phyloP scores from a whole-genome alignment of 2,329 filamentous ascomycete species.

The Alternaria sp. region DNA sequence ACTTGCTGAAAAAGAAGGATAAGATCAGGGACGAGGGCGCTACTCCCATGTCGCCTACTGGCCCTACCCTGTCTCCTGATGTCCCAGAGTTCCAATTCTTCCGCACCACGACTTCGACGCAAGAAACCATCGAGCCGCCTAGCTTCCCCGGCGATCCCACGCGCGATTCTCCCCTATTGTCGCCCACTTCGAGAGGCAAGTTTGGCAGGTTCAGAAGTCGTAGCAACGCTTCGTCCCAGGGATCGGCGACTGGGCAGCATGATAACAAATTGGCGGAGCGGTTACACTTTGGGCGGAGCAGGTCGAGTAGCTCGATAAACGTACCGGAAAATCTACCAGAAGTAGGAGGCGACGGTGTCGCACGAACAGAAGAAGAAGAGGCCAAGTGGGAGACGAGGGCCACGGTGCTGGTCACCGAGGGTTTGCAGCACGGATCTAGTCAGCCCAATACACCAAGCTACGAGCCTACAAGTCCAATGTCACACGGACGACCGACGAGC shows the following conservation, averaged over 20 bases:
- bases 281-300: constrained; percentile 69
- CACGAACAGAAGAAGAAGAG: constrained; percentile 55
- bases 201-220: constrained; percentile 45
- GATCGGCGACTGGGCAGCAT: constrained; percentile 17
- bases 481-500: constrained; percentile 12
- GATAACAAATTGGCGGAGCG: constrained; percentile 68
- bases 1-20: constrained; percentile 70
- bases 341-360: constrained; percentile 62
- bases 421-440: constrained; percentile 50
- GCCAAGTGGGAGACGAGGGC: constrained; percentile 91
- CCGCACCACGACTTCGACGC: constrained; percentile 80
- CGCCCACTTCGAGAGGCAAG: constrained; percentile 37
- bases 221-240: constrained; percentile 42
- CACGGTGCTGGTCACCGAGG: constrained; percentile 78
- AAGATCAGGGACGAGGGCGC: constrained; percentile 60
- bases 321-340: constrained; percentile 82
- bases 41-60: constrained; percentile 28
- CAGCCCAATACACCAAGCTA: constrained; percentile 40
- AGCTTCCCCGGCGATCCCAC: constrained; percentile 55
- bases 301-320: constrained; percentile 70
- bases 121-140: constrained; percentile 81
- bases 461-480: constrained; percentile 31
- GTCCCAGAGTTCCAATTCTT: constrained; percentile 79
- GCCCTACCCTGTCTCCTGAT: constrained; percentile 39
- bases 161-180: constrained; percentile 40